A percentile compares a stretch with the other conserved stretches of the same genome.
Conservation (phyloP, 441 rosid species). For the Macaranga tanarius region DNA sequence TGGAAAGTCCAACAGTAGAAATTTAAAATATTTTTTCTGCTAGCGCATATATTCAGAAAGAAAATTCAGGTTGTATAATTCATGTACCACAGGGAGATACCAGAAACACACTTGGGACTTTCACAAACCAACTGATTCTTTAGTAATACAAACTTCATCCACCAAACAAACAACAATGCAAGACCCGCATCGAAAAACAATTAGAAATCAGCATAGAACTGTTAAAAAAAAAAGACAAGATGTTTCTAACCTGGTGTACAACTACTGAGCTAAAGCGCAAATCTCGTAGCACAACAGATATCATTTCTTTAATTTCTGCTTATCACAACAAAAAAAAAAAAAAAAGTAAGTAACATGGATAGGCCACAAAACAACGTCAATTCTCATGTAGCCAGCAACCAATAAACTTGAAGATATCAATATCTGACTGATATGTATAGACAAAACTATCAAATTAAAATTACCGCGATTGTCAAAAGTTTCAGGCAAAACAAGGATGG, state of each 20-base stretch:
- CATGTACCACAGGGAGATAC: not conserved
- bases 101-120: not conserved
- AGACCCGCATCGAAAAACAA: not conserved
- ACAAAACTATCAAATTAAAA: not conserved
- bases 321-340: conserved; percentile 32
- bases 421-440: not conserved
- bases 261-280: conserved; percentile 81
- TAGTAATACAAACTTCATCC: not conserved
- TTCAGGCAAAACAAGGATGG: conserved; percentile 76
- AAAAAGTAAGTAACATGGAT: not conserved
- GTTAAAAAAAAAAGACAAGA: not conserved
- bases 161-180: not conserved
- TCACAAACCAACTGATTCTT: not conserved
- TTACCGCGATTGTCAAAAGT: conserved; percentile 85
- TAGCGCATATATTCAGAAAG: not conserved
- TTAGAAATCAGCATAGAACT: conserved; percentile 11
- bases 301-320: conserved; percentile 88
- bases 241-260: conserved; percentile 76
- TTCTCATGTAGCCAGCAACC: not conserved
- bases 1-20: not conserved
- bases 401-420: not conserved
- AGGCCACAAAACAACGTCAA: not conserved
- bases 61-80: not conserved
- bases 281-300: conserved; percentile 73
- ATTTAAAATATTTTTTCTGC: not conserved